Conservation (phyloP, 176 grass and related monocot genomes). For the Phyllostachys edulis region DNA sequence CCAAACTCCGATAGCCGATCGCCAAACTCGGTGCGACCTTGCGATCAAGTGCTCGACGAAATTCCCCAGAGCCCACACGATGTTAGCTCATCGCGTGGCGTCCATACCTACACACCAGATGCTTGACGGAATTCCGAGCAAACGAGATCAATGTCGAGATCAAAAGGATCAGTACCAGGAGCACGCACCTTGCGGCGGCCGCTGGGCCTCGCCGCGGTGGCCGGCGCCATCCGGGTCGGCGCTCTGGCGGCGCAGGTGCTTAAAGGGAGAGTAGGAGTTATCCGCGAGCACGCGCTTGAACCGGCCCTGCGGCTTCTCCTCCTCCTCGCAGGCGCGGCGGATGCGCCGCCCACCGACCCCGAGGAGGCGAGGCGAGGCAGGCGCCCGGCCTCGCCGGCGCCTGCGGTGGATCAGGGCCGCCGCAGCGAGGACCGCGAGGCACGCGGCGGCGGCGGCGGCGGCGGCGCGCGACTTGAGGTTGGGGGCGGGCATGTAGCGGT, state of each 20-base stretch:
- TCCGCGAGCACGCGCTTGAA: slow-evolving; percentile 78
- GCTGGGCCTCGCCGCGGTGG: neutral
- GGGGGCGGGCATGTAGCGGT: slow-evolving; percentile 37
- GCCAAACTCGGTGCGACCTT: neutral
- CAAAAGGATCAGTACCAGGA: neutral
- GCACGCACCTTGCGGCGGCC: slow-evolving; percentile 8
- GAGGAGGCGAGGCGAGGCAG: slow-evolving; percentile 15
- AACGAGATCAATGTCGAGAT: slow-evolving; percentile 12
- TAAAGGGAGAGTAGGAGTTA: slow-evolving; percentile 79
- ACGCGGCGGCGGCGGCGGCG: slow-evolving; percentile 24
- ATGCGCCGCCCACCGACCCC: neutral
- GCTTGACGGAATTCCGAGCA: neutral
- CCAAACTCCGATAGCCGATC: neutral
- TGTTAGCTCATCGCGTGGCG: neutral
- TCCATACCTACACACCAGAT: neutral
- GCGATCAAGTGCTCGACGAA: slow-evolving; percentile 1
- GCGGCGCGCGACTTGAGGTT: slow-evolving; percentile 41
- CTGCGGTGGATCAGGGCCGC: slow-evolving; percentile 44
- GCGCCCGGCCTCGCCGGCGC: neutral
- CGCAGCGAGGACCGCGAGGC: slow-evolving; percentile 39
- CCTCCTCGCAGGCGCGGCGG: slow-evolving; percentile 48
- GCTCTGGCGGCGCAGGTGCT: slow-evolving; percentile 59
- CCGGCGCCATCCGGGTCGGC: slow-evolving; percentile 21
- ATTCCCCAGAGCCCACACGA: neutral
- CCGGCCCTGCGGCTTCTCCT: slow-evolving; percentile 73